Percentiles rank a stretch among this genome's conserved stretches.
phyloP scores from a whole-genome alignment of 2,329 filamentous ascomycete genomes.

The Colletotrichum sidae region DNA sequence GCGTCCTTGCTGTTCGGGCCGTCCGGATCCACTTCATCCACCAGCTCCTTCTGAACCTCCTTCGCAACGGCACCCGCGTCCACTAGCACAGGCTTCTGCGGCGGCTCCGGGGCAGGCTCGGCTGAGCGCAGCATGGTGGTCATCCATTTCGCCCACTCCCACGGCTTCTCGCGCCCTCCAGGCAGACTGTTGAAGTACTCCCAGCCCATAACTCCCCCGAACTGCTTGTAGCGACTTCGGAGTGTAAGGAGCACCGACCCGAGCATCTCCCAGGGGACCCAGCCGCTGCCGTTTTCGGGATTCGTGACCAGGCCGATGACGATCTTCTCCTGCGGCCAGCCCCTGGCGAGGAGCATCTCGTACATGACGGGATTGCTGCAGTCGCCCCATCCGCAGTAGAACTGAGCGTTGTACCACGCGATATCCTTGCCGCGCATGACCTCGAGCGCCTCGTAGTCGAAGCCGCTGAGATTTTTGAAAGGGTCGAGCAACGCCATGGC shows the following conservation, averaged over 20 bases:
- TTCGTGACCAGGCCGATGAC: slow-evolving; percentile 87
- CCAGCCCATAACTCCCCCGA: slow-evolving; percentile 95
- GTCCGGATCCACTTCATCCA: slow-evolving; percentile 44
- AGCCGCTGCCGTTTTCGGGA: slow-evolving; percentile 75
- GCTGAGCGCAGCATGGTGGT: slow-evolving; percentile 55
- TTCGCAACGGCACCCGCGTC: slow-evolving; percentile 19
- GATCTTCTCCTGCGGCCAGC: slow-evolving; percentile 79
- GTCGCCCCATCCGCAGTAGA: slow-evolving; percentile 90
- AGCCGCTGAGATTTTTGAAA: slow-evolving; percentile 78
- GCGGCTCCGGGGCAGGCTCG: slow-evolving; percentile 6
- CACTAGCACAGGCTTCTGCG: not conserved
- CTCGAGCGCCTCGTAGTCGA: slow-evolving; percentile 83
- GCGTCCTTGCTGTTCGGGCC: slow-evolving; percentile 41
- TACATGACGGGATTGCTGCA: slow-evolving; percentile 60
- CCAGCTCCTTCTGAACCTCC: slow-evolving; percentile 29
- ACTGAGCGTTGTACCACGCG: slow-evolving; percentile 90
- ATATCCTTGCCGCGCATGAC: slow-evolving; percentile 73
- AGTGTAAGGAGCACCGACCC: slow-evolving; percentile 56
- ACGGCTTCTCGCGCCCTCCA: slow-evolving; percentile 71
- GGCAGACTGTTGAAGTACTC: slow-evolving; percentile 90
- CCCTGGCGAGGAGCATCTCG: slow-evolving; percentile 65
- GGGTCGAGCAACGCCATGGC: slow-evolving; percentile 74
- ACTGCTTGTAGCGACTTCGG: slow-evolving; percentile 67
- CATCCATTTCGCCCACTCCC: slow-evolving; percentile 83
- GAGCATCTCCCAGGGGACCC: slow-evolving; percentile 61